phyloP scores from a whole-genome alignment of 1,284 basidiomycete genomes.

The Ganoderma lingzhi region DNA sequence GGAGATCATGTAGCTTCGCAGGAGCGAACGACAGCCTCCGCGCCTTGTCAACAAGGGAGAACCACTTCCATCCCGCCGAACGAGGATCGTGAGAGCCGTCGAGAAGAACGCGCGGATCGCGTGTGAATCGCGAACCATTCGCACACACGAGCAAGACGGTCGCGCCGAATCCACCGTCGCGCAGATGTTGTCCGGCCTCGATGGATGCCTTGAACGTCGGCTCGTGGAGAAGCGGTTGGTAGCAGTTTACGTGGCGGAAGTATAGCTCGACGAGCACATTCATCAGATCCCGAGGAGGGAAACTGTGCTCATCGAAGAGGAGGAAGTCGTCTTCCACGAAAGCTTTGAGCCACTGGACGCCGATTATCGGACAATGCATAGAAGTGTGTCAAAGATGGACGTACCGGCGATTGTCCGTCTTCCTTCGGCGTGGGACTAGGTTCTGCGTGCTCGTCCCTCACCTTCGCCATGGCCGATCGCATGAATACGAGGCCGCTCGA shows the following conservation, averaged over 20 bases:
- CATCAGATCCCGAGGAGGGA: constrained; percentile 71
- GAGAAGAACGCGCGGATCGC: constrained; percentile 70
- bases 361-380: background rate
- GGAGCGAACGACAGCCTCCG: constrained; percentile 63
- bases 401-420: constrained; percentile 26
- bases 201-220: constrained; percentile 73
- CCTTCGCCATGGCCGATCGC: constrained; percentile 50
- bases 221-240: constrained; percentile 80
- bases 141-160: constrained; percentile 81
- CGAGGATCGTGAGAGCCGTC: constrained; percentile 52
- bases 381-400: background rate
- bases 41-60: constrained; percentile 65
- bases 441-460: constrained; percentile 46
- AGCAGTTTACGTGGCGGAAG: constrained; percentile 67
- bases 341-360: background rate
- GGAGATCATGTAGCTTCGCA: constrained; percentile 73
- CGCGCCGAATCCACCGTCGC: constrained; percentile 68
- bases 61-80: constrained; percentile 80
- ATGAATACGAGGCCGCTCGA: constrained; percentile 59
- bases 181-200: constrained; percentile 60
- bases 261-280: constrained; percentile 69
- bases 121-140: constrained; percentile 69
- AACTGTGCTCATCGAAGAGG: constrained; percentile 43
- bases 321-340: background rate
- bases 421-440: too few species aligned